These are phyloP conservation scores for Argentina anserina DNA, from an alignment of 306 rosid genomes.

Conservation along the genomic window DNA sequence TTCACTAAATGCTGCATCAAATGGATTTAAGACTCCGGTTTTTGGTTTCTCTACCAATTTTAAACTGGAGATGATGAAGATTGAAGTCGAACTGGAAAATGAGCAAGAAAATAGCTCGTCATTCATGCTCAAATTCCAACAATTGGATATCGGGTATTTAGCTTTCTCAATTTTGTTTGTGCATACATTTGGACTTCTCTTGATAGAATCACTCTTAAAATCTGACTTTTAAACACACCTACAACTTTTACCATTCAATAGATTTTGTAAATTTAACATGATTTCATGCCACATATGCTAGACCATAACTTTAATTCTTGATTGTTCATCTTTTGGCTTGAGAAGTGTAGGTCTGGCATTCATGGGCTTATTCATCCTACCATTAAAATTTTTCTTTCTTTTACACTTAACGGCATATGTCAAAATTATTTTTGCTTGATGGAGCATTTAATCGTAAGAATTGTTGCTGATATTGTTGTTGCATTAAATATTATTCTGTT, in stretches of 20 bases:
- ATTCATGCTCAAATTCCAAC: slow-evolving; percentile 45
- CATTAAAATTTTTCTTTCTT: neutral
- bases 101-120: slow-evolving; percentile 45
- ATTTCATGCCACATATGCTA: neutral
- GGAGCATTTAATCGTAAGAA: neutral
- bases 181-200: neutral
- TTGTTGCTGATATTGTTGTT: neutral
- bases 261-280: neutral
- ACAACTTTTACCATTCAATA: neutral
- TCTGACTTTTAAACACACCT: neutral
- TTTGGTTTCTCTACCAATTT: slow-evolving; percentile 45
- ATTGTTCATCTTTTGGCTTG: neutral
- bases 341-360: neutral
- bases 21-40: slow-evolving; percentile 27
- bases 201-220: neutral
- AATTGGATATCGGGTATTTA: slow-evolving; percentile 53
- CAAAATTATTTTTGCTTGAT: neutral
- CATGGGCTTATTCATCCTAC: neutral
- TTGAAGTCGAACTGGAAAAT: slow-evolving; percentile 62
- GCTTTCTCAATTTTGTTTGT: neutral
- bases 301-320: neutral
- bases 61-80: slow-evolving; percentile 43
- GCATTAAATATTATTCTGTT: neutral
- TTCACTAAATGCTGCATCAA: slow-evolving; percentile 24
- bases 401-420: neutral